Evolutionary conservation across 768 basidiomycete genomes (phyloP), one percentile per base, ranked within the genome.

Genomic region (Pleurotus citrinopileatus): DNA sequence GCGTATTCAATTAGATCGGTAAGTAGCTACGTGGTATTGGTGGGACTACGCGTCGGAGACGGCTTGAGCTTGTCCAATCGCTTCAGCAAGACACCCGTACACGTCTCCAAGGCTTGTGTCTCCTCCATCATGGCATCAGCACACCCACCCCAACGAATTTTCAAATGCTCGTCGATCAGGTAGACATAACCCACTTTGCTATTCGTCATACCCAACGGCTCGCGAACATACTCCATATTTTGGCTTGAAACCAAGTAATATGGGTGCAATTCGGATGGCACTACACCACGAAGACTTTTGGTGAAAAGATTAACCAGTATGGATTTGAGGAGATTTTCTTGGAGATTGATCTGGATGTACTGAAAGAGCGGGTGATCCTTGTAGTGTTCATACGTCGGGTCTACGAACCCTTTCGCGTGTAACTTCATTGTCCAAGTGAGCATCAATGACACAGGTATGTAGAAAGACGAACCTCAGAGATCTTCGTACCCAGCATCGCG

Each of bases 261-360:
- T 4, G 82, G 55, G 37, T 91, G 90, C 29, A 86, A 69, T 37
- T 80, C 72, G 53, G 71, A 60, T 0, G 94, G 91, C 0, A 94
- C 75, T 2, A 75, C 72, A 20, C 78, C 72, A 50, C 89, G 85
- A 19, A 98, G 79, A 17, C 84, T 82, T 7, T 79, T 80, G n/a
- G 87, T 69, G 72, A 94, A 96, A 52, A 98, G 71, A 47, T 86
- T 85, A 48, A 98, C 89, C 27, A 98, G 82, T 65, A 94, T 81
- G 1, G 90, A 89, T 73, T 97, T 97, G 59, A 98, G 81, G 4
- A 89, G 72, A 70, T 98, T 98, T 67, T 94, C 90, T 72, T 98
- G 96, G 23, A 96, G 77, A 69, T 98, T 98, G 66, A 98, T 85
- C 76, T 91, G 89, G 45, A 91, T 65, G 58, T 82, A 84, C 70